Evolutionary conservation across 2,329 filamentous ascomycete species (phyloP).

Genomic region (Camillea tinctor): DNA sequence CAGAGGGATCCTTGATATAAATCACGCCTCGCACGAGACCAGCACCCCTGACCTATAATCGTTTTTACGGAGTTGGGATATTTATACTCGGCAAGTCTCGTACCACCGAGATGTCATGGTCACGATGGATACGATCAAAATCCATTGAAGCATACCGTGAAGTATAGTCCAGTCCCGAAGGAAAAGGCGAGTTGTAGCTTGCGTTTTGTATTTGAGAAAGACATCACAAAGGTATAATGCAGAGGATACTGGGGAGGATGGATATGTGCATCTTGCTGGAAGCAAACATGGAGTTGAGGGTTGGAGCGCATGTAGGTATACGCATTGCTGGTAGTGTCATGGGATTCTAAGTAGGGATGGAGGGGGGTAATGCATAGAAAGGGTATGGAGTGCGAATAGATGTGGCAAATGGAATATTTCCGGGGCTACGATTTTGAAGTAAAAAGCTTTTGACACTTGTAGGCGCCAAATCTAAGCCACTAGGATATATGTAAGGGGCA

Average conservation of each 20-base stretch:
- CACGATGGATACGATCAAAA: neutral
- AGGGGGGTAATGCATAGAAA: neutral
- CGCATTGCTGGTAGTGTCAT: slow-evolving; percentile 2
- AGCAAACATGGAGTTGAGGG: slow-evolving; percentile 9
- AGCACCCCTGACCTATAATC: slow-evolving; percentile 9
- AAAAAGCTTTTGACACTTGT: neutral
- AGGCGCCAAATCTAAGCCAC: neutral
- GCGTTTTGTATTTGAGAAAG: neutral
- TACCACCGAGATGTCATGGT: neutral
- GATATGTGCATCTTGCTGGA: neutral
- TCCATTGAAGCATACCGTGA: neutral
- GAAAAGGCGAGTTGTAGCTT: slow-evolving; percentile 1
- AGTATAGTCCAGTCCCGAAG: slow-evolving; percentile 8
- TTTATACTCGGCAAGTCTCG: neutral
- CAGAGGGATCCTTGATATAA: slow-evolving; percentile 10
- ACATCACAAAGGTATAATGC: slow-evolving; percentile 6
- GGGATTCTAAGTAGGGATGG: too few species aligned
- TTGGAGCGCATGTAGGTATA: slow-evolving; percentile 3
- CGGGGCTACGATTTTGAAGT: neutral
- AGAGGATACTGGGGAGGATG: neutral
- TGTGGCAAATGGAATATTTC: neutral
- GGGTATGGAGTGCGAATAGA: neutral
- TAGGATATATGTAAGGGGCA: neutral
- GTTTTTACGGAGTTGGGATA: slow-evolving; percentile 13
- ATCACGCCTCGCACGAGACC: slow-evolving; percentile 13